These are phyloP conservation scores for Cyclostephanos tholiformis DNA, from an alignment of 108 stramenopile species.

Conservation along the genomic window DNA sequence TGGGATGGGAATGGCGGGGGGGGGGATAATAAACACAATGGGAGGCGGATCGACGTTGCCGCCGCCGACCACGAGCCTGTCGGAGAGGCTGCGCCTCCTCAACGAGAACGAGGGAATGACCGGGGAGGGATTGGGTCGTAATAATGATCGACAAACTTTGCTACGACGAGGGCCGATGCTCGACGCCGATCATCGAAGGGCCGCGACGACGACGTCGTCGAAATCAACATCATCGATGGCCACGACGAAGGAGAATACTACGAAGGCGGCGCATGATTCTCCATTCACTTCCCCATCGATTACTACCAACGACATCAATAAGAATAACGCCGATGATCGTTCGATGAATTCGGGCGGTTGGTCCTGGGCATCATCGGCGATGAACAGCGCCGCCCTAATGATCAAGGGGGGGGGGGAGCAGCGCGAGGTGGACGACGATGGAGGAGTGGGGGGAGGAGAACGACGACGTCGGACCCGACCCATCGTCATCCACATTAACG, in stretches of 20 bases:
- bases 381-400: not conserved
- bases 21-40: too few relatives aligned
- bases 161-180: not conserved
- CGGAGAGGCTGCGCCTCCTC: constrained; percentile 11
- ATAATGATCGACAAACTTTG: constrained; percentile 7
- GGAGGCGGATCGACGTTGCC: too few relatives aligned
- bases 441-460: too few relatives aligned
- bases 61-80: constrained; percentile 1
- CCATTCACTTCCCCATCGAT: too few relatives aligned
- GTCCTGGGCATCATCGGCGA: not conserved
- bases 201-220: not conserved
- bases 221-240: too few relatives aligned
- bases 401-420: not conserved
- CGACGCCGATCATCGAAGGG: constrained; percentile 4
- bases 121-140: not conserved
- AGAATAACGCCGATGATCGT: not conserved
- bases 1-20: too few relatives aligned
- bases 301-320: too few relatives aligned
- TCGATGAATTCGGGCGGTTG: not conserved
- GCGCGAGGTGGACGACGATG: too few relatives aligned
- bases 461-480: too few relatives aligned
- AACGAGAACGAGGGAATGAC: not conserved
- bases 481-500: too few relatives aligned
- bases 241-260: not conserved
- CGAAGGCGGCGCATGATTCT: not conserved